Percentiles rank a stretch among this genome's conserved stretches.
Conservation (phyloP, 2,329 filamentous ascomycete species). For the Verticillium longisporum region DNA sequence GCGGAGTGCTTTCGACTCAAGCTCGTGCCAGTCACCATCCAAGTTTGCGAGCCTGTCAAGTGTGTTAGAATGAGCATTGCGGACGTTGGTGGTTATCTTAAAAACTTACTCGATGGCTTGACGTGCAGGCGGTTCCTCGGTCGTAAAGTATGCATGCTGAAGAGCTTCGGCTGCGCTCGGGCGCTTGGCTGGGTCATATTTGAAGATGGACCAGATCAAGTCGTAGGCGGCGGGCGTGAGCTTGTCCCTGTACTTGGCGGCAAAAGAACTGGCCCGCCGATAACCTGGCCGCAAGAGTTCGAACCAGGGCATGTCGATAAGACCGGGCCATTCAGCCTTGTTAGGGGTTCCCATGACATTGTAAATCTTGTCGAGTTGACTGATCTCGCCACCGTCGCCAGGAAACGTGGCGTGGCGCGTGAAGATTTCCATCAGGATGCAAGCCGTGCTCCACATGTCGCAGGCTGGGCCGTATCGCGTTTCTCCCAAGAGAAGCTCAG, state of each 20-base stretch:
- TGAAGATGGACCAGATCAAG: slow-evolving; percentile 76
- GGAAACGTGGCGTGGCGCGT: slow-evolving; percentile 90
- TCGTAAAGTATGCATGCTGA: slow-evolving; percentile 79
- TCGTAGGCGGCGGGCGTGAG: slow-evolving; percentile 78
- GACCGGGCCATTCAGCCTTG: slow-evolving; percentile 75
- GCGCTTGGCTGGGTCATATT: slow-evolving; percentile 77
- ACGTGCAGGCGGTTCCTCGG: slow-evolving; percentile 68
- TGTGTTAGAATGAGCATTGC: background rate
- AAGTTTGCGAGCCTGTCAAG: slow-evolving; percentile 33
- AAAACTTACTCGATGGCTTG: slow-evolving; percentile 72
- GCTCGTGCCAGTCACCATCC: slow-evolving; percentile 96
- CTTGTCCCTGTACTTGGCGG: slow-evolving; percentile 71
- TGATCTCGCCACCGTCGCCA: slow-evolving; percentile 91
- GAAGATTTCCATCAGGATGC: slow-evolving; percentile 95
- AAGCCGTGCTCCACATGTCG: slow-evolving; percentile 95
- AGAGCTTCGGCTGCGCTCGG: slow-evolving; percentile 81
- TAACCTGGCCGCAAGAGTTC: slow-evolving; percentile 77
- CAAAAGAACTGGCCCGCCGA: slow-evolving; percentile 67
- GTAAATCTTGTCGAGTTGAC: slow-evolving; percentile 96
- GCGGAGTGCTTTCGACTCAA: slow-evolving; percentile 89
- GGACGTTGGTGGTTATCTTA: background rate
- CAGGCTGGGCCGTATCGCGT: slow-evolving; percentile 86
- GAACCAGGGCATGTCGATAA: slow-evolving; percentile 96
- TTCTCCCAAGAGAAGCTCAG: slow-evolving; percentile 83
- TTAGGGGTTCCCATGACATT: slow-evolving; percentile 84